Base-by-base conservation (phyloP, 495 filamentous ascomycete genomes). In the Penicillium pulvis region DNA sequence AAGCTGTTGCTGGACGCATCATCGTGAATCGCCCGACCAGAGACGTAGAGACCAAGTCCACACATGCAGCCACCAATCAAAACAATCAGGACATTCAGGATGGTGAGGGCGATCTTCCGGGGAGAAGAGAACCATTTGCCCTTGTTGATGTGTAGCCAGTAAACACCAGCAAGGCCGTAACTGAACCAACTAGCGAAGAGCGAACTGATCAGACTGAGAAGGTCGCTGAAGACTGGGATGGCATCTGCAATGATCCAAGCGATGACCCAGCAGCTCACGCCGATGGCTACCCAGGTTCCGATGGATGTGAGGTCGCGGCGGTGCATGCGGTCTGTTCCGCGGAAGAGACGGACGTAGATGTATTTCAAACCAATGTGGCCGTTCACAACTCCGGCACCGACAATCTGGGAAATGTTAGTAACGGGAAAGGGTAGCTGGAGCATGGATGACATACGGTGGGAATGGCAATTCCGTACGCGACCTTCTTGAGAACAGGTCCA, bases 181-280 rank as follows among this genome's bases (percentile, higher is more conserved):
- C 73, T 75, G 58, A 79, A 77, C 74, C 70, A 74, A 53, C 56
- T 66, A 16, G 69, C 71, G 36, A 74, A 74, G 1, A 74, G 55
- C 1, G 68, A 68, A 56, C 69, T 63, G 23, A 81, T 76, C 55
- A 84, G 55, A 50, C 76, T 76, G 31, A 91, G 70, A 48, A 92
- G 65, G 42, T 86, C 79, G 59, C 80, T 84, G 74, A 91, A 92
- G 58, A 88, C 84, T 0, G 89, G 90, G 39, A 92, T 88, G 14
- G 85, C 82, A 59, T 87, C 83, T 28, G 88, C 87, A 63, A 92
- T 87, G 35, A 91, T 68, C 84, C 86, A 91, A 7, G 87, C 85
- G 23, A 89, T 62, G 19, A 87, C 51, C 71, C 87, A 90, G 54
- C 88, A 76, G 42, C 62, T 54, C 6, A 80, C 55, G 10, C 79